phyloP scores from a whole-genome alignment of 129 eudicot genomes.

The Heracleum sosnowskyi region DNA sequence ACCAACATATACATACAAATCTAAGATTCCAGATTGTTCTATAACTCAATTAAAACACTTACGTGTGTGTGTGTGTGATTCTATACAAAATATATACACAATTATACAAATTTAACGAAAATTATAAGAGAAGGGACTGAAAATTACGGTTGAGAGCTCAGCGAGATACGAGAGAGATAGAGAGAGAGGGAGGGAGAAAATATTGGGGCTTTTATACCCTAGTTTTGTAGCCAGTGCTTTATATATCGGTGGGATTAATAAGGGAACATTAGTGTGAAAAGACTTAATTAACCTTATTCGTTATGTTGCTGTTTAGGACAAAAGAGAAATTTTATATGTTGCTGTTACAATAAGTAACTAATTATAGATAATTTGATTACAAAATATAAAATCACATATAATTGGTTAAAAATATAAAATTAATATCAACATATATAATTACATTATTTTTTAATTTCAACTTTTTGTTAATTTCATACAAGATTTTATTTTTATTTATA shows the following conservation, averaged over 20 bases:
- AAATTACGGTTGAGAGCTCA: background rate
- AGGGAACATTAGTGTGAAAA: background rate
- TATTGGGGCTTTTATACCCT: slow-evolving; percentile 18
- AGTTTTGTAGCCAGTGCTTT: slow-evolving; percentile 1
- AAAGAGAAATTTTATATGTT: background rate
- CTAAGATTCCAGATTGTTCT: background rate
- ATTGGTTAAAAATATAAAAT: too few relatives aligned
- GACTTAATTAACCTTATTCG: background rate
- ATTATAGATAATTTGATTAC: too few relatives aligned
- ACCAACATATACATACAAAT: background rate
- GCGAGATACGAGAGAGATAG: background rate
- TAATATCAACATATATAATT: too few relatives aligned
- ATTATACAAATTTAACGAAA: background rate
- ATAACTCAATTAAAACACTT: background rate
- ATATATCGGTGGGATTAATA: background rate
- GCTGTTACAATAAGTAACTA: too few relatives aligned
- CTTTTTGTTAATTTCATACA: too few relatives aligned
- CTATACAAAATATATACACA: background rate
- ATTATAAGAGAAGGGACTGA: background rate
- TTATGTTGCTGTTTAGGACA: background rate
- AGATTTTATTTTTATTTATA: too few relatives aligned
- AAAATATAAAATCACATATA: too few relatives aligned
- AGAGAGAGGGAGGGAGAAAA: slow-evolving; percentile 10
- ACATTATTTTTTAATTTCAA: too few relatives aligned
- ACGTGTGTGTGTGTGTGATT: background rate